phyloP scores from a whole-genome alignment of 2,329 filamentous ascomycete genomes.

The Diaporthe citriasiana region DNA sequence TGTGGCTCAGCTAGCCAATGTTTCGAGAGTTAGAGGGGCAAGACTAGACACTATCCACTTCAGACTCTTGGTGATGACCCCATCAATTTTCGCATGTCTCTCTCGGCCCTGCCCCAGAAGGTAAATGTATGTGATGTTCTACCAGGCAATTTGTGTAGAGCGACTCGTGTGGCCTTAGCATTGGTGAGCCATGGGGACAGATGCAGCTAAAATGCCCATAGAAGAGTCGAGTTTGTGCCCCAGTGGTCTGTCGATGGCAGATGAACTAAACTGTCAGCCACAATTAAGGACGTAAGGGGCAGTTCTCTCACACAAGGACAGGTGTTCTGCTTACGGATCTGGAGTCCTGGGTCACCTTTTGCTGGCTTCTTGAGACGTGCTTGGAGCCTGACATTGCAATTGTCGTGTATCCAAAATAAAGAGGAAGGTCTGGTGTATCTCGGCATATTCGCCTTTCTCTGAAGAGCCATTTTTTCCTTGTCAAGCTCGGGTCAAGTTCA shows the following conservation, averaged over 20 bases:
- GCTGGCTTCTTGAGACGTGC: no score
- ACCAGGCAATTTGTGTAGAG: not conserved
- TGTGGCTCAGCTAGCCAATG: not conserved
- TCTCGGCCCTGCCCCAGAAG: not conserved
- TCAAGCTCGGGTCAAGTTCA: not conserved
- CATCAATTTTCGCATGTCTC: not conserved
- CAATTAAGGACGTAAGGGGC: no score
- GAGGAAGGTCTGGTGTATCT: no score
- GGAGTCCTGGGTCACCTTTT: no score
- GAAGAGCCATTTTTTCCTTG: not conserved
- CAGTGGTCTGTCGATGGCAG: no score
- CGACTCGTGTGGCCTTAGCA: conserved; percentile 3
- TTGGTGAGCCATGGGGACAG: conserved; percentile 7
- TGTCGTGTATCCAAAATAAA: no score
- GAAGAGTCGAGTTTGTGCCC: no score
- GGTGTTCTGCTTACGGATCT: no score
- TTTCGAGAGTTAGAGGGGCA: conserved; percentile 1
- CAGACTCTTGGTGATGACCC: not conserved
- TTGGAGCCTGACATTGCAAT: no score
- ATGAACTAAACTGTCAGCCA: no score
- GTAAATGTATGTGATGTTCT: not conserved
- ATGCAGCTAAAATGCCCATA: not conserved
- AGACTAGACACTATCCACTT: not conserved
- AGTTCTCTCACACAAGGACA: no score
- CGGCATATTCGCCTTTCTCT: not conserved